Base-by-base conservation (phyloP, 495 filamentous ascomycete species). In the Parathielavia appendiculata region DNA sequence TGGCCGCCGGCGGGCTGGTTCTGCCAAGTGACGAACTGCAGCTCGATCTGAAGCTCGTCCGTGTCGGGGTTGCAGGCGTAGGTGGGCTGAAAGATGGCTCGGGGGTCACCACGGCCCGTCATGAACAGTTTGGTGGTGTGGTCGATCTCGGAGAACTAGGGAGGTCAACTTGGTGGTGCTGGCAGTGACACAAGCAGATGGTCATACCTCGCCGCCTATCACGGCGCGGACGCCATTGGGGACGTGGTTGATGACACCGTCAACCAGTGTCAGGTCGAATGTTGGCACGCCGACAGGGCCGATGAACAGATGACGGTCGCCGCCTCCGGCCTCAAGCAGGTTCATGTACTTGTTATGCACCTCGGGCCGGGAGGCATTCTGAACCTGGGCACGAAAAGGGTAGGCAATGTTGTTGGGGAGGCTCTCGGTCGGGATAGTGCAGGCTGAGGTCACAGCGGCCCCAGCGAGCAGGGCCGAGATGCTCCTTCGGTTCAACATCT, bases 91-190 rank as follows among this genome's bases (percentile, higher is more conserved):
- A 77, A 81, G 51, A 75, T 51, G 11, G 79, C 79, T 1, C 71
- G 63, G 17, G 75, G 71, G 41, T 81, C 77, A 23, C 69, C 67
- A 8, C 79, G 75, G 14, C 73, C 72, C 1, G 80, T 82, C 74
- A 79, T 76, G 66, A 82, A 83, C 64, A 82, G 66, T 63, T 83
- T 81, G 17, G 77, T 81, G 16, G 80, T 83, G 64, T 79, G 73
- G 57, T 83, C 80, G 17, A 73, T 65, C 8, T 68, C 67, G 17
- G 78, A 78, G 49, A 76, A 79, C 79, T 81, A 44, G 9, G 7
- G n/a, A 6, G 16, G 41, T 53, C 9, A 40, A 46, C 39, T 43
- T 40, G 10, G 20, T 32, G 38, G 35, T 23, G 8, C 1, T 32
- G 13, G 8, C 9, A 2, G 17, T 51, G 9, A 14, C 9, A 44